A percentile compares a stretch with the other conserved stretches of the same genome.
Evolutionary conservation across 257 asterid species (phyloP).

Genomic region (Solanum phureja): DNA sequence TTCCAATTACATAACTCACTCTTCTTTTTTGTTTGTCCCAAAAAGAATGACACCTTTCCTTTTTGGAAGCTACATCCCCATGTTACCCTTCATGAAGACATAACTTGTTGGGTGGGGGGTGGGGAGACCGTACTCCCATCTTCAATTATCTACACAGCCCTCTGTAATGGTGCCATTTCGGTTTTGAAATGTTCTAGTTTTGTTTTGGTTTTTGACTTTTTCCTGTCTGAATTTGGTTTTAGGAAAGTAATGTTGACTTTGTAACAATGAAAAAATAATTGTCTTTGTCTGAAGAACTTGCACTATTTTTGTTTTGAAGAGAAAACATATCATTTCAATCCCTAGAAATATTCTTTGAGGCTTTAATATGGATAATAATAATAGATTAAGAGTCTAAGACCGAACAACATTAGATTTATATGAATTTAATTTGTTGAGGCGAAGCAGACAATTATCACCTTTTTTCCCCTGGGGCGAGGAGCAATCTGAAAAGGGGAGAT

Average conservation of each 20-base stretch:
- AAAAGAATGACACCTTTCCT: neutral
- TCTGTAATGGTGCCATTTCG: neutral
- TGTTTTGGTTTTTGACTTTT: neutral
- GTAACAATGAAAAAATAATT: neutral
- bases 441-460: neutral
- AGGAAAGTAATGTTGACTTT: neutral
- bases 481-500: neutral
- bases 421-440: neutral
- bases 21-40: neutral
- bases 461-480: neutral
- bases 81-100: neutral
- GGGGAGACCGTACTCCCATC: neutral
- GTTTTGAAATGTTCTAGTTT: neutral
- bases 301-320: neutral
- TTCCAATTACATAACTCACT: neutral
- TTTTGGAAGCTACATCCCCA: neutral
- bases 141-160: neutral
- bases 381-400: neutral
- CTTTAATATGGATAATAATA: neutral
- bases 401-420: neutral
- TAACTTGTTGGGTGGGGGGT: neutral
- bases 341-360: neutral
- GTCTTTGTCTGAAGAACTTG: neutral
- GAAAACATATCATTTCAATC: neutral
- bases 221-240: neutral